Base-by-base conservation (phyloP, 805 yeast species). In the Candida verbasci region DNA sequence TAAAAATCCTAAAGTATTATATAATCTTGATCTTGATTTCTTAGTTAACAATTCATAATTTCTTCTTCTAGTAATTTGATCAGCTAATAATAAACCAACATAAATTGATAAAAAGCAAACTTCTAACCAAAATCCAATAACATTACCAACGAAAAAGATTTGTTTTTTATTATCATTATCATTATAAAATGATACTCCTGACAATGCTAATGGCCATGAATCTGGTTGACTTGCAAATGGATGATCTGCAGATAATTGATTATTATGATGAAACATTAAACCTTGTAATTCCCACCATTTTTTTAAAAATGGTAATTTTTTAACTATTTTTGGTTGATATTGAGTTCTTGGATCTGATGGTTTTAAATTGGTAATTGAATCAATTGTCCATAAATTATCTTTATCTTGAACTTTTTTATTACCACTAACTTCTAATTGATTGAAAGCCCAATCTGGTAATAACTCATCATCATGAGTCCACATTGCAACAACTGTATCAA, bases 121-220 rank as follows among this genome's bases (percentile, higher is more conserved):
- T 59, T 86, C 85, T 38, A 85, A 52, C 91, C 95, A 86, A 84
- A 91, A 89, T 7, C 96, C 97, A 46, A 86, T 65, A 39, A 85
- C 70, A 64, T 93, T 93, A 43, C 97, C 98, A 38, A 84, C 72
- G 62, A 91, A 86, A 64, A 80, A 93, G 35, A 93, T 88, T 63
- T 93, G 98, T 50, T 70, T 68, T 43, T 71, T 74, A 37, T 60
- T 52, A 6, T 72, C 79, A 36, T 71, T 68, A 42, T 84, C 79
- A 29, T 94, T 89, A 97, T 97, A 93, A 71, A 91, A 93, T 1
- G 97, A 87, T 26, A 93, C 97, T 48, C 98, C 98, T 11, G 86
- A 76, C 37, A 82, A 59, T 38, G 93, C 75, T 44, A 86, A 70
- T 14, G 98, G 98, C 98, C 98, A 93, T 6, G 82, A 66, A 45